Percentiles rank a stretch among this genome's conserved stretches.
Evolutionary conservation across 345 rosid species (phyloP).

Genomic region (Lepidium africanum): DNA sequence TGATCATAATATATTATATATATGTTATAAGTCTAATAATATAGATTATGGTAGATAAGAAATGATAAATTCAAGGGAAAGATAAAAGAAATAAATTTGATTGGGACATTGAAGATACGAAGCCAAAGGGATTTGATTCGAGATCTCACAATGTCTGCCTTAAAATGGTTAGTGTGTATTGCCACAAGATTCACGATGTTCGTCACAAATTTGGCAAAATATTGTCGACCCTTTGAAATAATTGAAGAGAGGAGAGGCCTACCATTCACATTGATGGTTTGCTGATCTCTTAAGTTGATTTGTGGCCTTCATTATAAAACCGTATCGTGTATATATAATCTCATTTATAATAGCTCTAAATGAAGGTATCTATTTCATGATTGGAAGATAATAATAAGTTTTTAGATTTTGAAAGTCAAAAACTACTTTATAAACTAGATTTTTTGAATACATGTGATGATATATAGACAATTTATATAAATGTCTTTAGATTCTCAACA

Average conservation of each 20-base stretch:
- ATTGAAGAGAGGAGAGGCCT: constrained; percentile 4
- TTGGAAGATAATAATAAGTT: not conserved
- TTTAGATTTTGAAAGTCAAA: not conserved
- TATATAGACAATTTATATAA: not conserved
- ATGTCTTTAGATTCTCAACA: not conserved
- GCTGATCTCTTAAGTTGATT: not conserved
- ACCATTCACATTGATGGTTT: not conserved
- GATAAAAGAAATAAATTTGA: constrained; percentile 7
- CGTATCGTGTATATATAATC: not conserved
- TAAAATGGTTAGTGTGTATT: constrained; percentile 16
- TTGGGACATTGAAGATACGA: constrained; percentile 23
- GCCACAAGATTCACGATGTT: constrained; percentile 4
- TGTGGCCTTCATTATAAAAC: not conserved
- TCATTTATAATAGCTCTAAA: not conserved
- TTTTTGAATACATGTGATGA: too few relatives aligned
- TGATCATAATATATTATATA: not conserved
- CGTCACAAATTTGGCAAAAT: constrained; percentile 6
- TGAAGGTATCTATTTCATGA: too few relatives aligned
- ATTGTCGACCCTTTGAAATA: constrained; percentile 10
- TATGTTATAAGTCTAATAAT: not conserved
- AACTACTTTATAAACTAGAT: not conserved
- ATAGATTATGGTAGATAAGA: not conserved
- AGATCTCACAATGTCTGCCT: constrained; percentile 22
- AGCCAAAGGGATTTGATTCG: constrained; percentile 27
- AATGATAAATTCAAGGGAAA: not conserved